Evolutionary conservation across 306 rosid genomes (phyloP), one percentile per base, ranked within the genome.

Genomic region (Casuarina cunninghamiana): DNA sequence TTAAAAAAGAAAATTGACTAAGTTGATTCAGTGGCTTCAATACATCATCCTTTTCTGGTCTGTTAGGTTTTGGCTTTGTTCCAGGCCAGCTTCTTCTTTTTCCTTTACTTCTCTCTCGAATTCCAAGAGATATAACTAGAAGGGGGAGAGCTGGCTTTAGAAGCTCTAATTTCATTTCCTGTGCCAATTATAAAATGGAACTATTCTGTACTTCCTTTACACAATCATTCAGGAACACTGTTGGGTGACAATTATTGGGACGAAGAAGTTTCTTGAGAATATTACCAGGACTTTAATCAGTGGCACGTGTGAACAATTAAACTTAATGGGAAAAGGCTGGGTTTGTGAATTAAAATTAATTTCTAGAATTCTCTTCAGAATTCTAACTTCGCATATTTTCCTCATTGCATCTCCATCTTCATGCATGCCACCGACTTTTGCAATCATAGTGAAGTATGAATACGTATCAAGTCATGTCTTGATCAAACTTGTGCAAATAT

Each of bases 401-500:
- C 16, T n/a, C 39, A 13, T 11, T 58, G 73, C 50, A 82, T 58
- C 53, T 72, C 26, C 53, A 6, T 71, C 10, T 39, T 70, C 53
- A 41, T 70, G 11, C 9, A 80, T 77, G 70, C 57, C 57, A 53
- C 55, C 79, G 80, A 72, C 79, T 50, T 37, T 53, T 38, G 62
- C 76, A 42, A 53, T 10, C 0, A 9, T 53, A 32, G 48, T 58
- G 17, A 76, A 75, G 37, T 73, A 69, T 57, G 50, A 17, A 75
- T 61, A 17, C 42, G 2, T 69, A 8, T 69, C 37, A 17, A 43
- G 13, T 69, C 53, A 21, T 69, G 65, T 81, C 55, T 53, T 5
- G 17, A 80, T 81, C 75, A 53, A 73, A 84, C 75, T 70, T 44
- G 42, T 57, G 41, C 48, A 63, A 48, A 54, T 63, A 39, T 73